Base-by-base conservation (phyloP, 208 protist genomes). In the Leishmania mexicana region DNA sequence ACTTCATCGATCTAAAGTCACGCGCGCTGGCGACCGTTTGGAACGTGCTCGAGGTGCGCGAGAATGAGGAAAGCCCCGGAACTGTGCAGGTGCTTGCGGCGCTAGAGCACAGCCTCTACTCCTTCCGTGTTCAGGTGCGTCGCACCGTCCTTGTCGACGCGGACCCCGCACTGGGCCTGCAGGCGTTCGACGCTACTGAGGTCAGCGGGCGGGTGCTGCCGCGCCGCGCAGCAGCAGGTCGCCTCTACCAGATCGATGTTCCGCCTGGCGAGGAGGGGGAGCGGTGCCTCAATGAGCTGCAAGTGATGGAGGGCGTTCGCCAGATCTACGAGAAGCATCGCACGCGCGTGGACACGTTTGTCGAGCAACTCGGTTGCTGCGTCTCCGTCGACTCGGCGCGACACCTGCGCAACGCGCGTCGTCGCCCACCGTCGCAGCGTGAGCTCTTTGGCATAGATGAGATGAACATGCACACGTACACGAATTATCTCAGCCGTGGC, bases 1-100 rank as follows among this genome's bases (percentile, higher is more conserved):
- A 93, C 80, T 94, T 97, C 80, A 94, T 98, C 76, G 94, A 98
- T 80, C 58, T 96, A 28, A 95, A 92, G 72, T 90, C 92, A 11
- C 90, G 91, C 62, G 93, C 95, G 31, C 80, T 98, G 53, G 83
- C 93, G 6, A 74, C 85, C 1, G 85, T 83, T 38, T 98, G 95
- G 94, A 86, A 96, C 60, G 87, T 98, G 49, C 71, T 98, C 53
- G 95, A 98, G 80, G 88, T 97, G 58, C 91, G 95, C 24, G 90
- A 93, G 28, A 73, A 74, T 15, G 84, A 84, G 11, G 91, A 94
- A 45, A 89, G 10, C 62, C 80, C 86, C 11, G 92, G 87, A 21
- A 86, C 78, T 47, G 86, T 98, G 38, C 85, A 85, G 40, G 93
- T 95, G 13, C 80, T 98, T 71, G 93, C 88, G 3, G 87, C 85